Conservation (phyloP, 2,329 filamentous ascomycete genomes). For the Cadophora sp. region DNA sequence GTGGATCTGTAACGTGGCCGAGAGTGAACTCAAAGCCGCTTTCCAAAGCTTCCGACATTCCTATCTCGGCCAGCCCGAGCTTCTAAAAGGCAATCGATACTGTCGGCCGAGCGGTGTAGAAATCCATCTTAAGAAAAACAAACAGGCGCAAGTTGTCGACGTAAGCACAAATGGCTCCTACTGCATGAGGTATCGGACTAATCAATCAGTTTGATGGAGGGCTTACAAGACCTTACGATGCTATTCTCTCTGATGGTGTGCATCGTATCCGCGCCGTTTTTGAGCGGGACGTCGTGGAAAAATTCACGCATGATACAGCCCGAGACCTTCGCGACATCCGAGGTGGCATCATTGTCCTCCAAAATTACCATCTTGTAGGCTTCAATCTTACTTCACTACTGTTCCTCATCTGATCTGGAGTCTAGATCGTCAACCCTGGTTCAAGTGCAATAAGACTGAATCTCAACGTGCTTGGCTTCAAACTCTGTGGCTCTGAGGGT, state of each 20-base stretch:
- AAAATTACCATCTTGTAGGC: slow-evolving; percentile 10
- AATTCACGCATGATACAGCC: not conserved
- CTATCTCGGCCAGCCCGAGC: not conserved
- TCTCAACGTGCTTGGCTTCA: slow-evolving; percentile 12
- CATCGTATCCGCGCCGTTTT: slow-evolving; percentile 5
- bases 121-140: not conserved
- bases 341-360: slow-evolving; percentile 10
- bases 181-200: not conserved
- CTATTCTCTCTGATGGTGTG: slow-evolving; percentile 9
- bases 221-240: not conserved
- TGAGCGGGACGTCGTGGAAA: not conserved
- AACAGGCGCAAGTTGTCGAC: slow-evolving; percentile 7
- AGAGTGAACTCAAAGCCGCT: slow-evolving; percentile 23
- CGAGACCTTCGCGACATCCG: slow-evolving; percentile 5
- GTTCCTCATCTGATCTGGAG: not conserved
- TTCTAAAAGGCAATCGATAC: not conserved
- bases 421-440: not conserved
- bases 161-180: not conserved
- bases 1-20: slow-evolving; percentile 25
- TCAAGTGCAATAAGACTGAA: not conserved
- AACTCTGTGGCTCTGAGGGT: slow-evolving; percentile 31
- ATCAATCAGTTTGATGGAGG: not conserved
- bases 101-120: slow-evolving; percentile 9
- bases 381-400: not conserved
- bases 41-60: slow-evolving; percentile 11